Evolutionary conservation across 2,329 filamentous ascomycete genomes (phyloP), one percentile per base, ranked within the genome.

Genomic region (Botrytis porri): DNA sequence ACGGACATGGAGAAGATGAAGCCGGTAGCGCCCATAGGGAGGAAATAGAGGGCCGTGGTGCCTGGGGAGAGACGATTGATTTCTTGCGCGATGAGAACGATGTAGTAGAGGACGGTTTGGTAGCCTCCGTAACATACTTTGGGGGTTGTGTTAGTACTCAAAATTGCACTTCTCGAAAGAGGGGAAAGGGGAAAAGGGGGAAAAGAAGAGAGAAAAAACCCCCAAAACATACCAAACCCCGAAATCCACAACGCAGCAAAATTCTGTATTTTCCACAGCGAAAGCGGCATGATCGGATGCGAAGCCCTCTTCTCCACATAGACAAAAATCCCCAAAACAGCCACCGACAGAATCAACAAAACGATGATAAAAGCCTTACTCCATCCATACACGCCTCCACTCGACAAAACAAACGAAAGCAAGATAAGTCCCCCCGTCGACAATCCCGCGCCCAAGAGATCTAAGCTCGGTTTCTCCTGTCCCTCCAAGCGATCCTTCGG

Each of bases 331-430:
- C 79, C 80, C 4, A 85, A 80, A 69, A 85, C 75, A 2, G 76
- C 80, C 32, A 84, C 76, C 7, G 82, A 81, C 1, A 83, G 43
- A 5, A 85, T 74, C 12, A 85, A 75, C 2, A 85, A 76, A 16
- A 81, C 82, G 41, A 85, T 84, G 72, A 85, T 83, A 67, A 85
- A 85, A 1, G 84, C 81, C 63, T 82, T 82, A 64, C 80, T 81
- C 84, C 84, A 85, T 25, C 84, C 84, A 73, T 85, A 85, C n/a
- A 82, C 80, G 29, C 84, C 83, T 3, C 84, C 84, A 73, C 83
- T 83, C 0, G 83, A 84, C 0, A 85, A 80, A 3, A 85, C 83
- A 45, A 85, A 85, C 35, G 83, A 83, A 20, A 85, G 80, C 12
- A 85, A 73, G 29, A 85, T 84, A 4, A 85, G 76, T 0, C 84